Conservation (phyloP, 2,329 filamentous ascomycete species). For the Whalleya microplaca region DNA sequence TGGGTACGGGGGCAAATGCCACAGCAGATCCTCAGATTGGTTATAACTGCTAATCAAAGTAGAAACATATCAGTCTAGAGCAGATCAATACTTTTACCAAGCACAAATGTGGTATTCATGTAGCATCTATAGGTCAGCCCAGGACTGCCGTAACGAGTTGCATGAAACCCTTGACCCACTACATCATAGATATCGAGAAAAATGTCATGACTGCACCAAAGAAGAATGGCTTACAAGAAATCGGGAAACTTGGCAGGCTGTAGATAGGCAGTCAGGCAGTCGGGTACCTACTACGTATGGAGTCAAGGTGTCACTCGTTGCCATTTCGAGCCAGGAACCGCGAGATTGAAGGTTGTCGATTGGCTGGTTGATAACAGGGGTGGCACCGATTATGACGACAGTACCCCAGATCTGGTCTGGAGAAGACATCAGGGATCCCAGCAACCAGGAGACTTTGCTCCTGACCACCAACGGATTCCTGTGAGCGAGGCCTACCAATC, state of each 20-base stretch:
- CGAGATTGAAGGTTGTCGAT: slow-evolving; percentile 11
- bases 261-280: slow-evolving; percentile 13
- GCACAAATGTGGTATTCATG: slow-evolving; percentile 1
- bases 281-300: slow-evolving; percentile 10
- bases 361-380: slow-evolving; percentile 12
- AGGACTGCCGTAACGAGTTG: slow-evolving; percentile 11
- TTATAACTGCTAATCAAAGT: neutral
- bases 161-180: slow-evolving; percentile 12
- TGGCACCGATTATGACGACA: slow-evolving; percentile 26
- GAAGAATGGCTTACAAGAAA: slow-evolving; percentile 7
- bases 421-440: slow-evolving; percentile 4
- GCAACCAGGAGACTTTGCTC: slow-evolving; percentile 11
- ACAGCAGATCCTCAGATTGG: neutral
- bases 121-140: slow-evolving; percentile 3
- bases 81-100: neutral
- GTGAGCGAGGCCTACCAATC: no score
- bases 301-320: slow-evolving; percentile 22
- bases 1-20: slow-evolving; percentile 5
- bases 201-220: slow-evolving; percentile 18
- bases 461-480: neutral
- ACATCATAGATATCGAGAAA: slow-evolving; percentile 20
- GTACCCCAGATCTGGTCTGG: slow-evolving; percentile 15
- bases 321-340: slow-evolving; percentile 23
- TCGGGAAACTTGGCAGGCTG: slow-evolving; percentile 21
- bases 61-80: neutral